A percentile compares a stretch with the other conserved stretches of the same genome.
These are phyloP conservation scores for Talaromyces piceae DNA, from an alignment of 2,329 filamentous ascomycete species.

Conservation along the genomic window DNA sequence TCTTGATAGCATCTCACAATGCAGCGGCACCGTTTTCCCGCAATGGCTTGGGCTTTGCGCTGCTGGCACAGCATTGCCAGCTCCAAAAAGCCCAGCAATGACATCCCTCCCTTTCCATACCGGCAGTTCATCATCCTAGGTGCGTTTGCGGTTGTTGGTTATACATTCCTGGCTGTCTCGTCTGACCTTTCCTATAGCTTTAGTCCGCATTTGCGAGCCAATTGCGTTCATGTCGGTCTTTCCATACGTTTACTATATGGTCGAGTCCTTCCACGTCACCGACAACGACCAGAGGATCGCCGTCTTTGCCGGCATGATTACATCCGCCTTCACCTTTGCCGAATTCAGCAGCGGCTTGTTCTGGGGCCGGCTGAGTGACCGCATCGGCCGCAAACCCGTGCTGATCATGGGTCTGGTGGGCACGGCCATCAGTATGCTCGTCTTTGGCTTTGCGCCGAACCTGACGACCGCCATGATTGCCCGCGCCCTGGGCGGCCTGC, in stretches of 20 bases:
- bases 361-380: slow-evolving; percentile 90
- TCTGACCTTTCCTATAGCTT: slow-evolving; percentile 45
- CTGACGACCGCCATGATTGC: slow-evolving; percentile 77
- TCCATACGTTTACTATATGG: slow-evolving; percentile 97
- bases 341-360: slow-evolving; percentile 89
- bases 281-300: slow-evolving; percentile 72
- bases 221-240: slow-evolving; percentile 99
- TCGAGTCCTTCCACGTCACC: slow-evolving; percentile 81
- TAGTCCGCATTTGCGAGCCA: slow-evolving; percentile 94
- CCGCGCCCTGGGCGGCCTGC: slow-evolving; percentile 76
- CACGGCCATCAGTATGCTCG: slow-evolving; percentile 83
- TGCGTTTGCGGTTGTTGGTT: slow-evolving; percentile 20
- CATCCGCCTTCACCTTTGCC: slow-evolving; percentile 89
- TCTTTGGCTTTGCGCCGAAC: slow-evolving; percentile 84
- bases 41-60: slow-evolving; percentile 2
- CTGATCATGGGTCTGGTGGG: slow-evolving; percentile 82
- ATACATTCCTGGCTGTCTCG: not conserved
- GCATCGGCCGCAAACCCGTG: slow-evolving; percentile 85
- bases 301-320: slow-evolving; percentile 91
- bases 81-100: slow-evolving; percentile 1
- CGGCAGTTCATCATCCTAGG: slow-evolving; percentile 28
- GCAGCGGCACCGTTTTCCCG: slow-evolving; percentile 4
- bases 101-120: slow-evolving; percentile 7
- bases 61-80: slow-evolving; percentile 4
- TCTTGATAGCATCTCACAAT: slow-evolving; percentile 3